A percentile compares a stretch with the other conserved stretches of the same genome.
Evolutionary conservation across 164 flowering plant genomes (phyloP).

Genomic region (Vitis cinerea): DNA sequence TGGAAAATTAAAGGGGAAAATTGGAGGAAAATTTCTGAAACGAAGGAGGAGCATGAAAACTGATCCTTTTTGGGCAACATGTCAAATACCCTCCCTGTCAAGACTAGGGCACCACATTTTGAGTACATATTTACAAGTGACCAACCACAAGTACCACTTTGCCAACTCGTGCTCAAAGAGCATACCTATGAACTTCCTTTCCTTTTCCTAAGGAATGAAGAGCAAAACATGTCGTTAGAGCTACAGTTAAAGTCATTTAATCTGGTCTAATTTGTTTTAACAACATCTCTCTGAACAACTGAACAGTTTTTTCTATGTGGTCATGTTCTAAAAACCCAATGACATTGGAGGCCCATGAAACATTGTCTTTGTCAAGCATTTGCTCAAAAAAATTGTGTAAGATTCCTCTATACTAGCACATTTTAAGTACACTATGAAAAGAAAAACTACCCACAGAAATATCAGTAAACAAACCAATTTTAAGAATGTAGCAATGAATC

Average conservation of each 20-base stretch:
- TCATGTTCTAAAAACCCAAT: constrained; percentile 72
- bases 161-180: constrained; percentile 47
- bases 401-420: constrained; percentile 67
- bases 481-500: constrained; percentile 54
- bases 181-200: constrained; percentile 69
- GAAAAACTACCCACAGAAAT: constrained; percentile 58
- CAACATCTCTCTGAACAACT: constrained; percentile 55
- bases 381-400: constrained; percentile 42
- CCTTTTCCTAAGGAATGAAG: constrained; percentile 41
- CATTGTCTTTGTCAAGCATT: constrained; percentile 53
- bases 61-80: constrained; percentile 52
- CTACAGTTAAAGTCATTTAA: constrained; percentile 37
- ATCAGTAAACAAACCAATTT: constrained; percentile 45
- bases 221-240: constrained; percentile 52
- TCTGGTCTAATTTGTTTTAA: constrained; percentile 43
- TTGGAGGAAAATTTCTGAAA: constrained; percentile 51
- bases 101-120: constrained; percentile 47
- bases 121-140: constrained; percentile 72
- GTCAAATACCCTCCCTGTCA: constrained; percentile 50
- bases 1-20: neutral
- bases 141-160: constrained; percentile 31
- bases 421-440: constrained; percentile 81
- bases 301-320: constrained; percentile 40
- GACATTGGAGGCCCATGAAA: constrained; percentile 85
- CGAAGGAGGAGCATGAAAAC: constrained; percentile 59